Conservation (phyloP, 164 flowering plant genomes). For the Buxus sempervirens region DNA sequence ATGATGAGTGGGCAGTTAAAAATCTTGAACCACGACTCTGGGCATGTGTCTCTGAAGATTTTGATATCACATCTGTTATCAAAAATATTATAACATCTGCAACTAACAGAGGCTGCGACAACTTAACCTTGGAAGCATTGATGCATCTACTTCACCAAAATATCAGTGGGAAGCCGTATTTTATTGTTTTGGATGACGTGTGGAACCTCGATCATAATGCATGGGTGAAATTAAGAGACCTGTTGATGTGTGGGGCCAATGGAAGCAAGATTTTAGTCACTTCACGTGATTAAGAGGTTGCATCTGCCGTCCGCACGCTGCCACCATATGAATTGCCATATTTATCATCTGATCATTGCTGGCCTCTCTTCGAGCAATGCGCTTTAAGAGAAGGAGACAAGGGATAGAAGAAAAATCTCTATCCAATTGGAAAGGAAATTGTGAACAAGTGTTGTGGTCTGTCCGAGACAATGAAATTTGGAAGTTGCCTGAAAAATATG, state of each 20-base stretch:
- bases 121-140: not conserved
- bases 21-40: not conserved
- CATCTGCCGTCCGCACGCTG: not conserved
- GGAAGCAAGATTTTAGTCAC: not conserved
- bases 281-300: not conserved
- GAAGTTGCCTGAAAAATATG: constrained; percentile 6
- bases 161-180: not conserved
- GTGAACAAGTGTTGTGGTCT: not conserved
- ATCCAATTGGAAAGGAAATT: not conserved
- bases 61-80: not conserved
- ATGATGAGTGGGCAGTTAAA: not conserved
- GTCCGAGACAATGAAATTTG: constrained; percentile 16
- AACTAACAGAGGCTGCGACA: not conserved
- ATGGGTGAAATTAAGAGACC: not conserved
- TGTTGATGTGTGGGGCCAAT: not conserved
- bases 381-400: not conserved
- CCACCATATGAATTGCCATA: not conserved
- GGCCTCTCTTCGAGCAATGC: not conserved
- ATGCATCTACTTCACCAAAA: not conserved
- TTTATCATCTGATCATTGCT: not conserved
- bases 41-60: not conserved
- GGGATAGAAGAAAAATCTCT: not conserved
- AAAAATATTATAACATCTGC: no score
- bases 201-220: not conserved
- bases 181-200: constrained; percentile 19